These are phyloP conservation scores for Turnera subulata DNA, from an alignment of 345 rosid species.

Conservation along the genomic window DNA sequence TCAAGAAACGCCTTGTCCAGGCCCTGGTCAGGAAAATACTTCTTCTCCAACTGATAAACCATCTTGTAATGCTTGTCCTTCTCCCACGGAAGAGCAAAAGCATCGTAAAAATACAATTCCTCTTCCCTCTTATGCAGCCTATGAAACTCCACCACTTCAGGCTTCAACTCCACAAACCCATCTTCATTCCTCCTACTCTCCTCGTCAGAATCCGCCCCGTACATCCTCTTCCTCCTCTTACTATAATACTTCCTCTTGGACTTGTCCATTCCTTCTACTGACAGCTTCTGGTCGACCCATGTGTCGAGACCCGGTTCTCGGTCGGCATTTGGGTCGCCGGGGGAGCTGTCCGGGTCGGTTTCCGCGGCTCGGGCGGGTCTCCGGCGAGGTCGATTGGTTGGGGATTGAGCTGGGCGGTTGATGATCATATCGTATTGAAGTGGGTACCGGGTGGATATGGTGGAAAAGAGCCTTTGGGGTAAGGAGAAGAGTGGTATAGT, in stretches of 20 bases:
- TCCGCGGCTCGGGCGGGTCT: conserved; percentile 30
- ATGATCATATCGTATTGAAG: conserved; percentile 85
- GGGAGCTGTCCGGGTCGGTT: conserved; percentile 21
- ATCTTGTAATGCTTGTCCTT: conserved; percentile 93
- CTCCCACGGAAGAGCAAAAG: conserved; percentile 94
- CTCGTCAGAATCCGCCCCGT: conserved; percentile 90
- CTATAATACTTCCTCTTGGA: conserved; percentile 81
- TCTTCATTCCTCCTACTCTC: conserved; percentile 49
- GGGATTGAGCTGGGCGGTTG: conserved; percentile 59
- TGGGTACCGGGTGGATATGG: conserved; percentile 68
- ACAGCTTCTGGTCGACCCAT: conserved; percentile 76
- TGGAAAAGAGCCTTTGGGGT: conserved; percentile 37
- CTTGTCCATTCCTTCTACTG: conserved; percentile 66
- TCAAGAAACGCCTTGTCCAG: conserved; percentile 86
- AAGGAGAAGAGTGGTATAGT: conserved; percentile 18
- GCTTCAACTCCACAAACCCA: conserved; percentile 79
- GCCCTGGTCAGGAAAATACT: conserved; percentile 83
- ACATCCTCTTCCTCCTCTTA: conserved; percentile 76
- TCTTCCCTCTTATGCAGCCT: conserved; percentile 88
- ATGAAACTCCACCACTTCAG: conserved; percentile 70
- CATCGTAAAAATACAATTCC: conserved; percentile 76
- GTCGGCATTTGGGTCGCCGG: conserved; percentile 33
- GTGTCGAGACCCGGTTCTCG: conserved; percentile 53
- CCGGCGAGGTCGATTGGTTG: conserved; percentile 38
- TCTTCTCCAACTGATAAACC: conserved; percentile 96